Percentiles rank a stretch among this genome's conserved stretches.
phyloP scores from a whole-genome alignment of 805 yeast species.

The Cephaloascus albidus region DNA sequence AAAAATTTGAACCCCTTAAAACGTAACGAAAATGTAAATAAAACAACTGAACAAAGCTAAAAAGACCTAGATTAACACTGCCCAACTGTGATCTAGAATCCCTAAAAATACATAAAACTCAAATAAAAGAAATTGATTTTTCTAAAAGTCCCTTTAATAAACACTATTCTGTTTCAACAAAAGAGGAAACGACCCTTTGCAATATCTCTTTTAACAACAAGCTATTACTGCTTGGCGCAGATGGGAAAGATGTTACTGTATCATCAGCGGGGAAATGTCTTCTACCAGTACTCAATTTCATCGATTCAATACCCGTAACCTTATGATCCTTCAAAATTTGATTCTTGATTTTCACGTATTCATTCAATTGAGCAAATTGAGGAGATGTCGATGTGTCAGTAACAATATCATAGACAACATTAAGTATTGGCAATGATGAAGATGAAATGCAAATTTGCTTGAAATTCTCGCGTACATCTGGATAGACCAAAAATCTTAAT shows the following conservation, averaged over 20 bases:
- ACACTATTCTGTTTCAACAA: constrained; percentile 9
- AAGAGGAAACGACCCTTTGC: constrained; percentile 8
- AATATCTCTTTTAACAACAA: constrained; percentile 4
- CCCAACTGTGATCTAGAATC: no score
- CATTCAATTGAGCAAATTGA: background rate
- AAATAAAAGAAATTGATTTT: no score
- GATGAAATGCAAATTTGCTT: constrained; percentile 2
- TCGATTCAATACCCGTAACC: background rate
- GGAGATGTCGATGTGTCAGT: background rate
- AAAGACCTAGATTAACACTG: no score
- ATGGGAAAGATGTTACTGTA: no score
- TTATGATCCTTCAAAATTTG: background rate
- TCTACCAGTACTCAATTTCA: background rate
- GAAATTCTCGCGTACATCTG: constrained; percentile 2
- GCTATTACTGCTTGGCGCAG: no score
- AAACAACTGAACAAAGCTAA: background rate
- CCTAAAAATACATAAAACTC: no score
- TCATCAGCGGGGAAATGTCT: no score
- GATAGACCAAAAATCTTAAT: constrained; percentile 9
- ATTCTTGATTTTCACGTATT: background rate
- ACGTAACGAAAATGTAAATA: background rate
- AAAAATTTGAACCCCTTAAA: background rate
- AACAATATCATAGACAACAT: constrained; percentile 3
- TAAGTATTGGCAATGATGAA: constrained; percentile 3
- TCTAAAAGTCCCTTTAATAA: no score